A percentile compares a stretch with the other conserved stretches of the same genome.
phyloP scores from a whole-genome alignment of 2,329 filamentous ascomycete species.

The Ophiostoma tasmaniense region DNA sequence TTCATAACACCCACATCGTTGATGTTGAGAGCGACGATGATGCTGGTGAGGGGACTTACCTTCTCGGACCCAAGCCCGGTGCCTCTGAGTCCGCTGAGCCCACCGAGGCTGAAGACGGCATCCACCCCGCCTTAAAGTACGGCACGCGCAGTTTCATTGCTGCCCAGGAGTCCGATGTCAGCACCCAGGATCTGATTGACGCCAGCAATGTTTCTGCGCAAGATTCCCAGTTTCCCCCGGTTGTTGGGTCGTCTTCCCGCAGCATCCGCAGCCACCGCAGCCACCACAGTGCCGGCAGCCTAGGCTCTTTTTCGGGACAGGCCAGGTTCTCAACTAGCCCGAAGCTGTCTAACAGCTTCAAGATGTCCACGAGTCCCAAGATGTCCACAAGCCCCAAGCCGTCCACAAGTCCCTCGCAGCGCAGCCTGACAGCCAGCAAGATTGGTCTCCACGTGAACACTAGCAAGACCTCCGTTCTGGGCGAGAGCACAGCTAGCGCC shows the following conservation, averaged over 20 bases:
- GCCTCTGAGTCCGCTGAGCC: neutral
- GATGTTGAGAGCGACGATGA: slow-evolving; percentile 18
- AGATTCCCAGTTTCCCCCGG: neutral
- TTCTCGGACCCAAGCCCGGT: slow-evolving; percentile 33
- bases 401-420: neutral
- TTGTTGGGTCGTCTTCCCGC: neutral
- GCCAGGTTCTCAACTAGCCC: neutral
- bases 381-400: neutral
- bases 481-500: neutral
- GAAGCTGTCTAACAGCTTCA: no score
- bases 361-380: neutral
- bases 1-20: neutral
- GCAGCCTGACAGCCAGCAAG: neutral
- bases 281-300: neutral
- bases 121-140: neutral
- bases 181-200: neutral
- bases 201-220: neutral
- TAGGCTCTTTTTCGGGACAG: neutral
- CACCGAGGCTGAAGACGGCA: no score
- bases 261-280: neutral
- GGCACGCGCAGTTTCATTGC: neutral
- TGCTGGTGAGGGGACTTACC: slow-evolving; percentile 35
- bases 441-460: neutral
- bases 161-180: neutral
- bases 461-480: neutral